Evolutionary conservation across 1,284 basidiomycete genomes (phyloP).

Genomic region (Ceratobasidium sp.): DNA sequence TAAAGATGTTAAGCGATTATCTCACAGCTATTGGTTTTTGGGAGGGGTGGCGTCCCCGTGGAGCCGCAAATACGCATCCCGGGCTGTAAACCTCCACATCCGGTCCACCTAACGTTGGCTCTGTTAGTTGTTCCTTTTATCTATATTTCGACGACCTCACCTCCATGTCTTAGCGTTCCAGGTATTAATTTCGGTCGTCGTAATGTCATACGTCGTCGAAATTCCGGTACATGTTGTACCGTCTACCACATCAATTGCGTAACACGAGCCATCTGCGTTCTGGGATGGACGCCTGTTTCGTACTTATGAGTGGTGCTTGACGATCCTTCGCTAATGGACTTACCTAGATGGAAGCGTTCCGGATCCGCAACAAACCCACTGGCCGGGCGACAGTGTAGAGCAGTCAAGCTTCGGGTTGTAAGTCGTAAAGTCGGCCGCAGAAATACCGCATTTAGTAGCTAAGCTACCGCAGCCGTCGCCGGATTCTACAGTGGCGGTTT

Average conservation of each 20-base stretch:
- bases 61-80: conserved; percentile 23
- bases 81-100: conserved; percentile 18
- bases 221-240: conserved; percentile 23
- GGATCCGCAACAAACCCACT: conserved; percentile 35
- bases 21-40: conserved; percentile 27
- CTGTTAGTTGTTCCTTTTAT: not conserved
- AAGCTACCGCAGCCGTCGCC: conserved; percentile 28
- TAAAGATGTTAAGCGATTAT: not conserved
- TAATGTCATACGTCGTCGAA: conserved; percentile 27
- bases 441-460: conserved; percentile 29
- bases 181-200: conserved; percentile 15
- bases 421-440: conserved; percentile 28
- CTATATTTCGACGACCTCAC: not conserved
- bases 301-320: not conserved
- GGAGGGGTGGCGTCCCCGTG: conserved; percentile 29
- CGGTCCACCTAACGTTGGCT: conserved; percentile 15
- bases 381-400: conserved; percentile 8
- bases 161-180: conserved; percentile 41
- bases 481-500: conserved; percentile 2
- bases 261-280: conserved; percentile 37
- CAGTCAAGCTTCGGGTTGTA: conserved; percentile 42
- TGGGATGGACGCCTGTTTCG: conserved; percentile 18
- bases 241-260: conserved; percentile 14
- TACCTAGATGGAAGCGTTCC: conserved; percentile 36
- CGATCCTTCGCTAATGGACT: not conserved